Base-by-base conservation (phyloP, 768 basidiomycete species). In the Mycena floridula region DNA sequence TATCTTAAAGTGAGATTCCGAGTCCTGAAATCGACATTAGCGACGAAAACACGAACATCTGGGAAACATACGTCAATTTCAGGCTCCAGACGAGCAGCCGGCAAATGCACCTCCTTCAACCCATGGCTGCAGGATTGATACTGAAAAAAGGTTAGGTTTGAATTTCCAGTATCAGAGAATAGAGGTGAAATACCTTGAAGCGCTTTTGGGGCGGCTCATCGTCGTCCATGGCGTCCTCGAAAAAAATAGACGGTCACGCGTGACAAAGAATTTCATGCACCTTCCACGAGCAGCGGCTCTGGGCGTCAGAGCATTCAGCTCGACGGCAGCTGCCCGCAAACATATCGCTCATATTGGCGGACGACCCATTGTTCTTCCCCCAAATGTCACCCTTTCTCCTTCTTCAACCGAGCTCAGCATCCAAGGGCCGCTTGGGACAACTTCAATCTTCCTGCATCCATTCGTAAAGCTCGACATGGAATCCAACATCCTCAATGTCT, bases 1-100 rank as follows among this genome's bases (percentile, higher is more conserved):
- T n/a, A 38, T 43, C 37, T 83, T 79, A 54, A 94, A 92, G 57
- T 89, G 82, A 0, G 85, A 89, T 45, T 81, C 79, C 55, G 79
- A 77, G 50, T 91, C 85, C 85, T 89, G 44, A 3, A 51, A 25
- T 38, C 16, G 20, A 40, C 18, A 26, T 25, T 37, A 43, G 28
- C 12, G 36, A n/a, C 20, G 26, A 3, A 13, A 2, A 35, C 12
- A 47, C 11, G 41, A n/a, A n/a, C n/a, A n/a, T 37, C 2, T 6
- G n/a, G 25, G 2, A 26, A 8, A 55, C 67, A 18, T 45, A 74
- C 77, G 23, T 56, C 55, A 16, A 77, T 61, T 4, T 75, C 77
- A 41, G 68, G 59, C 50, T 77, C 74, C 32, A 73, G 65, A 24
- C 63, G 65, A 16, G 64, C 50, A 39, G 59, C 54, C 3, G 75